Percentiles rank a stretch among this genome's conserved stretches.
phyloP scores from a whole-genome alignment of 23 red algal genomes.

The Porphyridium purpureum region DNA sequence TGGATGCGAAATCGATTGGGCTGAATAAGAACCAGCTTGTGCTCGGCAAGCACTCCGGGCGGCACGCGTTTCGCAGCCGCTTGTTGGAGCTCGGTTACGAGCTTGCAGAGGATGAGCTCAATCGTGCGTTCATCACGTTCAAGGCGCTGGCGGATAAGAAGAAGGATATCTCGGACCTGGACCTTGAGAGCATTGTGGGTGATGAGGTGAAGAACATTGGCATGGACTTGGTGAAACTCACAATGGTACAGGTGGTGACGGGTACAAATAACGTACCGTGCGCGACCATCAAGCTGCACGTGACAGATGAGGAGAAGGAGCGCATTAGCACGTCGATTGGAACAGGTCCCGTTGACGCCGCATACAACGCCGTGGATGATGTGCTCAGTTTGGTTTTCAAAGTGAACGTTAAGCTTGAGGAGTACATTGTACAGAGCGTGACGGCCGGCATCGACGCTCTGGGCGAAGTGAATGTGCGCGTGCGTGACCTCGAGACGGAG shows the following conservation, averaged over 20 bases:
- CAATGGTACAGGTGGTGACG: constrained; percentile 78
- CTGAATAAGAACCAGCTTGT: constrained; percentile 61
- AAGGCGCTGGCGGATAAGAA: constrained; percentile 95
- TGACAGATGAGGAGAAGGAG: constrained; percentile 23
- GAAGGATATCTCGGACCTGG: constrained; percentile 60
- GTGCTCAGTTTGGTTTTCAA: too few relatives aligned
- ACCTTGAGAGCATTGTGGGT: constrained; percentile 82
- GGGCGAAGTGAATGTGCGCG: constrained; percentile 79
- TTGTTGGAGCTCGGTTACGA: constrained; percentile 79
- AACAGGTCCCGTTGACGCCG: constrained; percentile 85
- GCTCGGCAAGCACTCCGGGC: constrained; percentile 95
- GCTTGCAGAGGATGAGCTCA: constrained; percentile 67
- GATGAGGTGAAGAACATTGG: constrained; percentile 73
- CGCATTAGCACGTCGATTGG: constrained; percentile 44
- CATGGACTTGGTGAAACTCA: constrained; percentile 13
- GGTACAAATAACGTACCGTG: constrained; percentile 59
- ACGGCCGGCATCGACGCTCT: constrained; percentile 92
- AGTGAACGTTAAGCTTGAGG: constrained; percentile 40
- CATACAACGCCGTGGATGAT: constrained; percentile 87
- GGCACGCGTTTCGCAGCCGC: constrained; percentile 66
- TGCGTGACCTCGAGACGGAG: constrained; percentile 39
- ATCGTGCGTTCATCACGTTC: constrained; percentile 85
- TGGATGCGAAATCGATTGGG: constrained; percentile 83
- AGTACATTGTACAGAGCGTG: constrained; percentile 69
- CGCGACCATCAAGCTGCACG: constrained; percentile 49